Base-by-base conservation (phyloP, 169 alveolate genomes). In the Eimeria acervulina region DNA sequence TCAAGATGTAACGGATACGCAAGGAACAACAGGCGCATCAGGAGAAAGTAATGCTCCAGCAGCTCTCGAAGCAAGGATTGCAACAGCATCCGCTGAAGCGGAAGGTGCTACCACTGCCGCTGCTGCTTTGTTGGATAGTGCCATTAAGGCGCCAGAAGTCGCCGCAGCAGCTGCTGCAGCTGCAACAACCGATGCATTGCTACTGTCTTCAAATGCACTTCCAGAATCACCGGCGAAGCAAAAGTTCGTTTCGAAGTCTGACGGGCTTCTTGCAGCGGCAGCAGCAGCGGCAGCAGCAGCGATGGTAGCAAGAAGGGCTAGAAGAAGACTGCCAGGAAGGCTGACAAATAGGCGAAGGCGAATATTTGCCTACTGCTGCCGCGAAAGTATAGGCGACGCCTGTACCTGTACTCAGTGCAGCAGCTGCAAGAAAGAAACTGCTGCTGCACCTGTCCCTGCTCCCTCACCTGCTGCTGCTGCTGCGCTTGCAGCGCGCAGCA, bases 281-380 rank as follows among this genome's bases (percentile, higher is more conserved):
- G 92, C 74, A 87, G 93, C 93, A 52, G 61, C 80, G 40, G 93
- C 80, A 87, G 81, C 93, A 52, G 94, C 94, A 61, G 94, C 83
- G 31, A 40, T 61, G 78, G 93, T 19, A 12, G 28, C 59, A 38
- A 61, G 94, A 47, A n/a, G 83, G 13, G 78, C 83, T 28, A 87
- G 61, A 33, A 19, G 94, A 28, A 17, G 52, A 10, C 63, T 87
- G 80, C 83, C 94, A 33, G 59, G 63, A 26, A 74, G 94, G 7
- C 66, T 87, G 51, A 17, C 94, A 61, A 70, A 87, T 17, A 55
- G 93, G 81, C 83, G 94, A 47, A 33, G 94, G 94, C 94, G 94
- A 23, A 87, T 87, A n/a, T 87, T 61, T 59, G 94, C 94, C 10
- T 87, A 87, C 66, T 87, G 94, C 94, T 87, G 94, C 83, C 80